Evolutionary conservation across 2,329 filamentous ascomycete genomes (phyloP), one percentile per base, ranked within the genome.

Genomic region (Talaromyces sp.): DNA sequence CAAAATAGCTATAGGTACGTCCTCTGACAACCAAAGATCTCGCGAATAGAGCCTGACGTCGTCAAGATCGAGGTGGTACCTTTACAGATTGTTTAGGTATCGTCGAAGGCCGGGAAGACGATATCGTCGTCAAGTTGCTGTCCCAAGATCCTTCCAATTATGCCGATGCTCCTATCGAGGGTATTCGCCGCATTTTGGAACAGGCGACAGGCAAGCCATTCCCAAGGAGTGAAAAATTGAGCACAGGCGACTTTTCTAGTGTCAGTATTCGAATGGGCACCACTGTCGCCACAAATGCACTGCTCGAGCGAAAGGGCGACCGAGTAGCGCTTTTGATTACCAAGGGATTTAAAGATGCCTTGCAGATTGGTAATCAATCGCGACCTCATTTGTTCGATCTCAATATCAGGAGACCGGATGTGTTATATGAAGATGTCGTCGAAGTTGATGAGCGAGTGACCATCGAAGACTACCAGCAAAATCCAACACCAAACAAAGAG

Each of bases 21-120:
- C 37, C 11, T 2, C 18, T 35, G 18, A n/a, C n/a, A 23, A 21
- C n/a, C 14, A 12, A 21, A 5, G 7, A 37, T 12, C 28, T 21
- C 18, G 9, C 11, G n/a, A 35, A 8, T 18, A 16, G 21, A 6
- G 2, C 14, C 60, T 61, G 39, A 44, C 42, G 11, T 5, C 8
- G 5, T 42, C 16, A 69, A 67, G 73, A 88, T 77, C 88, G 92
- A 65, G 92, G 92, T 67, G 92, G 92, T 63, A 96, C 92, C 31
- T 96, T 96, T 74, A 96, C 92, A 42, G 92, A 96, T 77, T 96
- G 92, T 72, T 90, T 96, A 21, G 92, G 91, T 67, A 93, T 93
- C 42, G 35, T 58, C 12, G 55, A 52, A 14, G 66, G 67, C n/a
- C 44, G 60, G 44, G 28, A 68, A 65, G 66, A 70, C 54, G 67